phyloP scores from a whole-genome alignment of 805 yeast genomes.

The Starmerella geochares region DNA sequence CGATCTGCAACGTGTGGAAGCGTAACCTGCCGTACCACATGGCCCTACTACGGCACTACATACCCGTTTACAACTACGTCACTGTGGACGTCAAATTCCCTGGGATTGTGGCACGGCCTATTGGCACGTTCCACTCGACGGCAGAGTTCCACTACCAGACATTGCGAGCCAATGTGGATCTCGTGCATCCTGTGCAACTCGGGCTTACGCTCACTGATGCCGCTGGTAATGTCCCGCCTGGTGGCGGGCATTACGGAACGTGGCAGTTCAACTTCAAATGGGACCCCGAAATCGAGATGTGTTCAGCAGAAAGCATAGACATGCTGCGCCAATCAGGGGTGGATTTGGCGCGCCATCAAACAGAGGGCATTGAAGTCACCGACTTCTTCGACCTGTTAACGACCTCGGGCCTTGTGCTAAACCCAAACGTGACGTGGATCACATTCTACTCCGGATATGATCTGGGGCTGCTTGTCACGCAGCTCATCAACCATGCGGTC shows the following conservation, averaged over 20 bases:
- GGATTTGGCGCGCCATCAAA: constrained; percentile 63
- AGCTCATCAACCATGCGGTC: constrained; percentile 62
- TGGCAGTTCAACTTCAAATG: constrained; percentile 94
- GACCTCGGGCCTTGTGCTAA: constrained; percentile 74
- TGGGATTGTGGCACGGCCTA: constrained; percentile 91
- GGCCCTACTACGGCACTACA: constrained; percentile 33
- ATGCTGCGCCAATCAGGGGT: constrained; percentile 72
- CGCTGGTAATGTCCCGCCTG: constrained; percentile 58
- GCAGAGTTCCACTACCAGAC: constrained; percentile 95
- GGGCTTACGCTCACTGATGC: constrained; percentile 66
- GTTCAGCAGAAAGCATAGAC: constrained; percentile 72
- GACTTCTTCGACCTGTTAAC: constrained; percentile 76
- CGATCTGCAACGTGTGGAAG: constrained; percentile 35
- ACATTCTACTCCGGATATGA: constrained; percentile 93
- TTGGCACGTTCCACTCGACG: constrained; percentile 81
- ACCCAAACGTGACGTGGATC: constrained; percentile 67
- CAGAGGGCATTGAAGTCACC: constrained; percentile 65
- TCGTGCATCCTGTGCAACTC: constrained; percentile 74
- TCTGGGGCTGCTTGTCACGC: constrained; percentile 73
- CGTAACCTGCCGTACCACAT: constrained; percentile 36
- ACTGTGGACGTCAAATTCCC: constrained; percentile 84
- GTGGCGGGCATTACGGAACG: constrained; percentile 48
- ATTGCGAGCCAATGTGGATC: constrained; percentile 79
- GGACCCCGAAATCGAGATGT: constrained; percentile 68
- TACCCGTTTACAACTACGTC: constrained; percentile 33